A percentile compares a stretch with the other conserved stretches of the same genome.
phyloP scores from a whole-genome alignment of 495 filamentous ascomycete species.

The Platismatia glauca region DNA sequence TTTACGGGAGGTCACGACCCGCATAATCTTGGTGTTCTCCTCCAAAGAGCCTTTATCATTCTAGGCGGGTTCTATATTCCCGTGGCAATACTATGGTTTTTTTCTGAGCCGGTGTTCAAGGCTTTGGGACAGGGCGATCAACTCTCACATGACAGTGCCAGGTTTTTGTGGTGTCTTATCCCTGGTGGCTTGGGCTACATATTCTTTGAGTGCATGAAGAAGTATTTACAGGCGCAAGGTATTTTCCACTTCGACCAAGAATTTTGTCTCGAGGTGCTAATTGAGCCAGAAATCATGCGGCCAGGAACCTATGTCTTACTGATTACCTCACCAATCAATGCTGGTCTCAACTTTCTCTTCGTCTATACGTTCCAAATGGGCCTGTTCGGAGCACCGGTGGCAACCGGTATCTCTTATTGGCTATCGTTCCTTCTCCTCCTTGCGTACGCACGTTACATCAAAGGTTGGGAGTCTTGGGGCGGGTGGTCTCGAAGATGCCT shows the following conservation, averaged over 20 bases:
- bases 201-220: conserved; percentile 88
- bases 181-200: conserved; percentile 85
- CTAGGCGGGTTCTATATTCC: conserved; percentile 67
- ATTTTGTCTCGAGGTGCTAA: not conserved
- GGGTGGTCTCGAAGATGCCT: conserved; percentile 61
- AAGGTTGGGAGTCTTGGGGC: conserved; percentile 74
- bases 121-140: conserved; percentile 70
- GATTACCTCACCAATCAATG: conserved; percentile 74
- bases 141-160: conserved; percentile 64
- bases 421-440: conserved; percentile 69
- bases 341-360: conserved; percentile 68
- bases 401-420: conserved; percentile 84
- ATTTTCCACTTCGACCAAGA: conserved; percentile 9
- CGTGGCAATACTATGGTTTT: conserved; percentile 67
- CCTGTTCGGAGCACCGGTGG: conserved; percentile 72
- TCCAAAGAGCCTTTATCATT: conserved; percentile 73
- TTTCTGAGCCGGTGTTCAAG: conserved; percentile 66
- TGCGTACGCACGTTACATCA: conserved; percentile 63
- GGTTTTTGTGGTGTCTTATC: conserved; percentile 68
- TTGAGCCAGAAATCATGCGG: conserved; percentile 61
- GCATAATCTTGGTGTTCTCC: conserved; percentile 70
- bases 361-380: conserved; percentile 62
- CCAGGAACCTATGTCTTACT: conserved; percentile 82
- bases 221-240: conserved; percentile 87
- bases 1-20: conserved; percentile 79